Percentiles rank a stretch among this genome's conserved stretches.
phyloP scores from a whole-genome alignment of 176 grass and related monocot species.

The Rhipidocladum racemiflorum region DNA sequence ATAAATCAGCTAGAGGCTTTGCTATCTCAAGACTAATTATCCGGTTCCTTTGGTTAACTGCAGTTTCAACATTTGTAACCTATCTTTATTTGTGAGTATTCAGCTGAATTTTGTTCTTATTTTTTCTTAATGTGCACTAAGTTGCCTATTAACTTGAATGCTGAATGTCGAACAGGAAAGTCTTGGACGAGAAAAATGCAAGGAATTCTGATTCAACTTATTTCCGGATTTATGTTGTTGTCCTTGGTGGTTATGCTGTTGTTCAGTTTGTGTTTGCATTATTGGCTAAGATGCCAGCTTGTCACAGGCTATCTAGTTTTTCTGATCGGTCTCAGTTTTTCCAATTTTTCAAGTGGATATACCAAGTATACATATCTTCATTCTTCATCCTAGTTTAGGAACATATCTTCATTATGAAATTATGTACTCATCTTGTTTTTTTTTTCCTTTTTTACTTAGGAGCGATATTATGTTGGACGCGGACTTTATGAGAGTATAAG shows the following conservation, averaged over 20 bases:
- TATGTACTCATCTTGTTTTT: constrained; percentile 29
- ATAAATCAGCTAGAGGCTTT: constrained; percentile 82
- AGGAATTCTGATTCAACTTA: constrained; percentile 80
- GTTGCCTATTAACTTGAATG: constrained; percentile 29
- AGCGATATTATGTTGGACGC: constrained; percentile 88
- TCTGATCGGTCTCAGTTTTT: constrained; percentile 83
- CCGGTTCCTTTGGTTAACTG: constrained; percentile 69
- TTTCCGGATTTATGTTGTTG: constrained; percentile 78
- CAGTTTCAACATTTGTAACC: constrained; percentile 67
- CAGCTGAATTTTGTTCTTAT: constrained; percentile 3
- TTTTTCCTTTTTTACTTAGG: constrained; percentile 39
- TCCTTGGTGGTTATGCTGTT: constrained; percentile 87
- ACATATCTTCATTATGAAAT: constrained; percentile 16
- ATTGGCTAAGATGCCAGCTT: constrained; percentile 91
- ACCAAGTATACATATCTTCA: constrained; percentile 56
- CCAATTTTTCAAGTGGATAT: constrained; percentile 99
- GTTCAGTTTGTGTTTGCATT: constrained; percentile 61
- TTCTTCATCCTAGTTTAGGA: background rate
- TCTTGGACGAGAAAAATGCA: constrained; percentile 69
- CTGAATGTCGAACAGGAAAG: constrained; percentile 67
- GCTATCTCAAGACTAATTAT: constrained; percentile 90
- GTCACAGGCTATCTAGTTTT: constrained; percentile 70
- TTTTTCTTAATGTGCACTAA: constrained; percentile 10
- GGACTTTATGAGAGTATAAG: constrained; percentile 83
- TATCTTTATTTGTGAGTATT: constrained; percentile 90